phyloP scores from a whole-genome alignment of 495 filamentous ascomycete genomes.

The Pyrenula aspistea region DNA sequence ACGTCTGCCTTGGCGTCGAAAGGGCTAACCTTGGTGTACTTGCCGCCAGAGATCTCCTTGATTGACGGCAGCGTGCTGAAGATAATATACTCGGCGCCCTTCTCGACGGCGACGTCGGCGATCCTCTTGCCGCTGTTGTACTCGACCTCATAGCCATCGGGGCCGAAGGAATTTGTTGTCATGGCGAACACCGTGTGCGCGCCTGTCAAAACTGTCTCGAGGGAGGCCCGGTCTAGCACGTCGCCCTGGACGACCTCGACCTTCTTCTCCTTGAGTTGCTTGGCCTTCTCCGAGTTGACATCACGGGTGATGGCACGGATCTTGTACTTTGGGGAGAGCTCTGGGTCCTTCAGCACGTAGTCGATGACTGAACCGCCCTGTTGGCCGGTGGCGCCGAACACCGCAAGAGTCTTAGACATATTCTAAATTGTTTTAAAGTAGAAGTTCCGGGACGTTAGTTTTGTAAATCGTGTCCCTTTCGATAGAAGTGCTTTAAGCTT shows the following conservation, averaged over 20 bases:
- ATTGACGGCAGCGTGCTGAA: conserved; percentile 31
- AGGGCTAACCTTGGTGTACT: conserved; percentile 14
- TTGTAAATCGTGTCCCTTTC: background rate
- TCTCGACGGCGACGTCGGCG: conserved; percentile 30
- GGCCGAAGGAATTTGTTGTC: conserved; percentile 24
- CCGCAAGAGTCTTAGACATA: conserved; percentile 37
- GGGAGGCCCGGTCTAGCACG: conserved; percentile 17
- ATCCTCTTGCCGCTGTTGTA: conserved; percentile 27
- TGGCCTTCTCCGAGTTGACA: conserved; percentile 11
- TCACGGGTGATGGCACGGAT: conserved; percentile 43
- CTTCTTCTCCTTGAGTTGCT: conserved; percentile 15
- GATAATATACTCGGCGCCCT: conserved; percentile 34
- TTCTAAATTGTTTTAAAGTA: background rate
- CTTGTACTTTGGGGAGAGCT: conserved; percentile 32
- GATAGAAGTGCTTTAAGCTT: too few species aligned
- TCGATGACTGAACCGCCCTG: conserved; percentile 49
- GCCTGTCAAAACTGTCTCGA: conserved; percentile 28
- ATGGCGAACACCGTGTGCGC: conserved; percentile 37
- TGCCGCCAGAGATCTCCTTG: conserved; percentile 10
- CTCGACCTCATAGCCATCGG: conserved; percentile 21
- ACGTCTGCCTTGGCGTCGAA: conserved; percentile 32
- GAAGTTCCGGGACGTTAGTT: background rate
- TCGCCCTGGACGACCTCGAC: conserved; percentile 25
- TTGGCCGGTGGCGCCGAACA: conserved; percentile 52
- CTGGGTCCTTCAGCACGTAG: conserved; percentile 33